phyloP scores from a whole-genome alignment of 179 eudicot species.

The Sideroxylon spinosum region DNA sequence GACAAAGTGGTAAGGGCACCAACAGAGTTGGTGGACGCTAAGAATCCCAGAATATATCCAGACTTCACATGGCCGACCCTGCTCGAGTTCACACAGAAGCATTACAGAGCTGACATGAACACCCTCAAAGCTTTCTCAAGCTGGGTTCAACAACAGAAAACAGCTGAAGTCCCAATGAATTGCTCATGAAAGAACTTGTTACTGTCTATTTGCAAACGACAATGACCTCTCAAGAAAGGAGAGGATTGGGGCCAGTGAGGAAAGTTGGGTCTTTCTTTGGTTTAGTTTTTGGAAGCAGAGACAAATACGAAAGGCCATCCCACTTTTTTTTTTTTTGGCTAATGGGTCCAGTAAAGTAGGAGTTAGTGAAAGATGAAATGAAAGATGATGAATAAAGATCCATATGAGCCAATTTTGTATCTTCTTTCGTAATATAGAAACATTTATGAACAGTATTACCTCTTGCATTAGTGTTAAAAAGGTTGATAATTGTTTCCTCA shows the following conservation, averaged over 20 bases:
- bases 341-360: neutral
- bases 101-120: slow-evolving; percentile 72
- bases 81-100: slow-evolving; percentile 77
- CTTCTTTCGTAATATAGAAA: slow-evolving; percentile 6
- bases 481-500: too few species aligned
- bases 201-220: slow-evolving; percentile 1
- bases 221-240: neutral
- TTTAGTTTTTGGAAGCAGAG: slow-evolving; percentile 14
- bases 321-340: neutral
- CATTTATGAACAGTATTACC: slow-evolving; percentile 8
- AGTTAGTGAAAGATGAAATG: neutral
- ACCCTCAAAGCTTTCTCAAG: slow-evolving; percentile 61
- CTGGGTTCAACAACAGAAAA: slow-evolving; percentile 48
- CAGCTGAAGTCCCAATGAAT: slow-evolving; percentile 15
- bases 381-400: neutral
- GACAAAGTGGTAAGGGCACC: slow-evolving; percentile 86
- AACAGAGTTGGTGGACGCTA: slow-evolving; percentile 41
- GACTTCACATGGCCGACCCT: slow-evolving; percentile 73
- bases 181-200: neutral
- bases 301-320: slow-evolving; percentile 14
- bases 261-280: neutral
- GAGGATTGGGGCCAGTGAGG: neutral
- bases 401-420: slow-evolving; percentile 16
- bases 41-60: slow-evolving; percentile 59
- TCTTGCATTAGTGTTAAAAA: neutral